Percentiles rank a stretch among this genome's conserved stretches.
phyloP scores from a whole-genome alignment of 495 filamentous ascomycete species.

The Neurospora sp. region DNA sequence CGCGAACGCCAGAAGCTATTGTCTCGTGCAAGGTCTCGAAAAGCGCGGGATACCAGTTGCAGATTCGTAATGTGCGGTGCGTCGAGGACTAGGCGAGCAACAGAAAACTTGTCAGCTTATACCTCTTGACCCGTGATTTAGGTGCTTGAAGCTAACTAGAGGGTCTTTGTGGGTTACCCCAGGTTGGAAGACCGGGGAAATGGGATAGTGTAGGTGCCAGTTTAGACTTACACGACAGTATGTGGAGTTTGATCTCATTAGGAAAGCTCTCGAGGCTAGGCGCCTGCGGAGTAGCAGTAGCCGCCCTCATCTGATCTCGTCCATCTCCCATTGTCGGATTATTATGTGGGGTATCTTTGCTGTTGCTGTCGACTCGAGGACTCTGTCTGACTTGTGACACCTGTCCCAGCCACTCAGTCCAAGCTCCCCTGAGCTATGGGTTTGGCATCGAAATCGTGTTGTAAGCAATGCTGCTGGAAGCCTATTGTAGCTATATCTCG shows the following conservation, averaged over 20 bases:
- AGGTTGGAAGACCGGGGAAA: neutral
- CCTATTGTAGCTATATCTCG: neutral
- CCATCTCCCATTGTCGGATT: neutral
- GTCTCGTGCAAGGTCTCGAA: conserved; percentile 63
- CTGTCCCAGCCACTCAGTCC: neutral
- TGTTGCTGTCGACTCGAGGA: neutral
- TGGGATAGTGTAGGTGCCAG: neutral
- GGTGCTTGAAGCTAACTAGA: neutral
- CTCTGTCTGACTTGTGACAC: neutral
- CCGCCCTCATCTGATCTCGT: neutral
- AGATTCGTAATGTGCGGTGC: conserved; percentile 57
- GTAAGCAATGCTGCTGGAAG: neutral
- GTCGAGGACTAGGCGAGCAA: conserved; percentile 48
- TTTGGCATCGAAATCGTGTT: neutral
- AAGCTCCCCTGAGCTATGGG: neutral
- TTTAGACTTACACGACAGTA: conserved; percentile 54
- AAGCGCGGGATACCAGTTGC: conserved; percentile 58
- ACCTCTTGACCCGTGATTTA: neutral
- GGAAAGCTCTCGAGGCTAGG: conserved; percentile 47
- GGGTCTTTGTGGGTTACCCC: neutral
- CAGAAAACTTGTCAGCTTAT: neutral
- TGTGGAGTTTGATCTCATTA: conserved; percentile 67
- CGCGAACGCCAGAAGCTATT: conserved; percentile 64
- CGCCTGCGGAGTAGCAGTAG: conserved; percentile 6
- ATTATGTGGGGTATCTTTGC: neutral